Evolutionary conservation across 306 rosid species (phyloP).

Genomic region (Inga leiocalycina): DNA sequence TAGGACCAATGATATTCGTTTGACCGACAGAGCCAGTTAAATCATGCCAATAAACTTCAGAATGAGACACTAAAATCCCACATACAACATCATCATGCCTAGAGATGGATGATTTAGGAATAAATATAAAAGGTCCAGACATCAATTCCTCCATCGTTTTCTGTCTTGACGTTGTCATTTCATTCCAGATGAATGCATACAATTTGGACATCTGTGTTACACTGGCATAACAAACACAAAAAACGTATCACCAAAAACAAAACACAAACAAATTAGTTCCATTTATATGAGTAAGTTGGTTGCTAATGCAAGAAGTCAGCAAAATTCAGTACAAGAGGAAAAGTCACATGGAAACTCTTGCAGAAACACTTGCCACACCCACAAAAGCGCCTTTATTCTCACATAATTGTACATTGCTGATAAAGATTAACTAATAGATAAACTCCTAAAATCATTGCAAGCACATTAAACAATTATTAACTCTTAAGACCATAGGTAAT

Average conservation of each 20-base stretch:
- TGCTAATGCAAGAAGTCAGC: not conserved
- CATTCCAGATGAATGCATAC: slow-evolving; percentile 78
- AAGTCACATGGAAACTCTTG: not conserved
- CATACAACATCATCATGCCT: slow-evolving; percentile 57
- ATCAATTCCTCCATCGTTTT: slow-evolving; percentile 56
- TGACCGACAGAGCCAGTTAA: slow-evolving; percentile 63
- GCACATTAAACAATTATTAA: not conserved
- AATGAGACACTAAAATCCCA: slow-evolving; percentile 66
- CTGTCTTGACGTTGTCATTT: slow-evolving; percentile 67
- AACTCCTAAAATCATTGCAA: not conserved
- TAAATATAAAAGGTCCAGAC: slow-evolving; percentile 77
- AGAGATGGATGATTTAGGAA: slow-evolving; percentile 58
- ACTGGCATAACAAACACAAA: slow-evolving; percentile 48
- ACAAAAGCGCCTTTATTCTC: no score
- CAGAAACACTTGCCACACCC: not conserved
- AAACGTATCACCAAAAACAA: not conserved
- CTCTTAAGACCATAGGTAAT: no score
- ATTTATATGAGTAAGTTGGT: slow-evolving; percentile 5
- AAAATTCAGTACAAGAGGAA: not conserved
- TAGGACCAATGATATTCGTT: slow-evolving; percentile 47
- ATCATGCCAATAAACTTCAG: slow-evolving; percentile 80
- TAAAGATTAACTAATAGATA: not conserved
- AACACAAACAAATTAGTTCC: not conserved
- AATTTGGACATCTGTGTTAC: slow-evolving; percentile 77
- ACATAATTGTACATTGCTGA: not conserved